Evolutionary conservation across 257 asterid genomes (phyloP), one percentile per base, ranked within the genome.

Genomic region (Perilla frutescens): DNA sequence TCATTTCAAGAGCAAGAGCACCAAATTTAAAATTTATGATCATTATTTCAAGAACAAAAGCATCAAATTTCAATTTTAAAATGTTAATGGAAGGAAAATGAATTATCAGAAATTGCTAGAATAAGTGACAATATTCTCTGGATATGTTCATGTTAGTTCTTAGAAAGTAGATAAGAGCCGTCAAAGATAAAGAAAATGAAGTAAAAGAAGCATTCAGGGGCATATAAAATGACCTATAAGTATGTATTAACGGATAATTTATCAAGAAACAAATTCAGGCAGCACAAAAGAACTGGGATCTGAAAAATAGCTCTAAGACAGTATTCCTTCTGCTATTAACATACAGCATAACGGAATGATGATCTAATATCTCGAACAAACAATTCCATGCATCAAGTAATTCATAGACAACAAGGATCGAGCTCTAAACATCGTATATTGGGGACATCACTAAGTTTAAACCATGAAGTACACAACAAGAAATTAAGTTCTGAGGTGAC

Each of bases 1-100:
- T 53, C 70, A 47, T 11, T 12, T 14, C 56, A 48, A 64, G 43
- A 11, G 26, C 41, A 9, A 8, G 68, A 26, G 71, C 5, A 59
- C 26, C 26, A 20, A 20, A 20, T 20, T 20, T 20, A 20, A 20
- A 95, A 85, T 86, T 98, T 94, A 76, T 60, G 20, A 57, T 5
- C 53, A 78, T 55, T 68, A 48, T 9, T 13, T 15, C 59, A 43
- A 65, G 47, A 13, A 40, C 47, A 13, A 10, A 67, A 29, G 72
- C 8, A 60, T 65, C 36, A 48, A 57, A 45, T 36, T 6, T 15
- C 47, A 31, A 15, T 47, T 29, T 26, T 15, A 41, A 13, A 65
- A 29, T 50, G 51, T 3, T 26, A 34, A 60, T 37, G 69, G 20
- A 54, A 7, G 13, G 8, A 51, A 45, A 43, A 8, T 47, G 12